Percentiles rank a stretch among this genome's conserved stretches.
Conservation (phyloP, 306 rosid species). For the Vicia villosa region DNA sequence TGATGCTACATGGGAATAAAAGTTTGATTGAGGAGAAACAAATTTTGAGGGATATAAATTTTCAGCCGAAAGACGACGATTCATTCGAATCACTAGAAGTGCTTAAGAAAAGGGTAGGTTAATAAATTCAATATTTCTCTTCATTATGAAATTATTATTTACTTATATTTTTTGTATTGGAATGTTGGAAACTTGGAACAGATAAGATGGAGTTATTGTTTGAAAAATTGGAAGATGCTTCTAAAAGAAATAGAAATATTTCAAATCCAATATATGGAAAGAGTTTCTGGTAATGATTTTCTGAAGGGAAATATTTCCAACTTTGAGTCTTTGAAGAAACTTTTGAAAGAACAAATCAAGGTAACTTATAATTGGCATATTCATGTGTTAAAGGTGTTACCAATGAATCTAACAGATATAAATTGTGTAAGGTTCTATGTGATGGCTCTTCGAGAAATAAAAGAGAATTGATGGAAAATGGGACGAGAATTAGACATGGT, state of each 20-base stretch:
- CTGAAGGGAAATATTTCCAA: slow-evolving; percentile 9
- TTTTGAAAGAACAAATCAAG: slow-evolving; percentile 27
- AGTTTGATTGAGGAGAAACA: slow-evolving; percentile 25
- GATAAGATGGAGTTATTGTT: slow-evolving; percentile 10
- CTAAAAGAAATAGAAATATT: slow-evolving; percentile 27
- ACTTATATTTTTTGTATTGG: neutral
- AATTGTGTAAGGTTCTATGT: neutral
- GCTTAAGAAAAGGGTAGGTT: slow-evolving; percentile 23
- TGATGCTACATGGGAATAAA: slow-evolving; percentile 30
- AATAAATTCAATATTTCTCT: neutral
- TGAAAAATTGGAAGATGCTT: slow-evolving; percentile 30
- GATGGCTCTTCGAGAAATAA: slow-evolving; percentile 9
- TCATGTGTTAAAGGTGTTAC: neutral
- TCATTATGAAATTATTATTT: neutral
- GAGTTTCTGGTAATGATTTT: slow-evolving; percentile 5
- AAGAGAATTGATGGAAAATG: neutral
- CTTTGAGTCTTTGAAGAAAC: slow-evolving; percentile 8
- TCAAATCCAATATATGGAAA: slow-evolving; percentile 23
- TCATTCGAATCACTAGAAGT: slow-evolving; percentile 26
- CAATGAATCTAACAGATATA: neutral
- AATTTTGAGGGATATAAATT: slow-evolving; percentile 22
- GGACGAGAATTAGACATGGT: neutral
- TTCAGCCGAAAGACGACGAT: neutral
- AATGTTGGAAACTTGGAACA: slow-evolving; percentile 32
- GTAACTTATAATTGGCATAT: neutral